Evolutionary conservation across 2,329 filamentous ascomycete species (phyloP), one percentile per base, ranked within the genome.

Genomic region (Fusarium oligoseptatum): DNA sequence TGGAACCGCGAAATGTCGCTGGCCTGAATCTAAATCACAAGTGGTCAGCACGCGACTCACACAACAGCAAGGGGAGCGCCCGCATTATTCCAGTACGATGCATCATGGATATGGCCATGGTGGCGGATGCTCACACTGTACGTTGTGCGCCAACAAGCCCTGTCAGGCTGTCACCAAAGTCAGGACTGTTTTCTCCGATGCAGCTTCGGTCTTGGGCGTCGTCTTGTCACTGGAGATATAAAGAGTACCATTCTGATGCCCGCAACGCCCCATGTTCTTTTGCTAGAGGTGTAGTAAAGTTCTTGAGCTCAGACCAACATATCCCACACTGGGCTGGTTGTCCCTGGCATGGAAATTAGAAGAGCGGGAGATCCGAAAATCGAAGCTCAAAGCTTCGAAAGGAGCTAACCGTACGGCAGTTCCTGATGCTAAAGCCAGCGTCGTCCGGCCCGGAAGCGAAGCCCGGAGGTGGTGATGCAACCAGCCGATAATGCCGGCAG

Each of bases 1-100:
- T 55, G 32, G 32, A 34, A 41, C 20, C 15, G 36, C 34, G 17
- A n/a, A 52, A 52, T 72, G 15, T 55, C 48, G 71, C 57, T 68
- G 71, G 56, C 64, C 71, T 68, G 64, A 63, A 72, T 65, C 50
- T 71, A 34, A 73, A 64, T 73, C 71, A 74, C 61, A 52, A 52
- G 48, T 52, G 52, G 52, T 57, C 29, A 60, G 57, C 57, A 60
- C 57, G 39, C 57, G 34, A 60, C 57, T 60, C 57, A 43, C 57
- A 27, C n/a, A 36, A 36, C 45, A 62, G 45, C 60, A 48, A 62
- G 39, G 27, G 57, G 39, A 22, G 43, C 37, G 37, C 60, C 60
- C 41, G 60, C 60, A 62, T 62, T 62, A 37, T 60, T 60, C 37
- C 24, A 45, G 58, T 48, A 61, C 48, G 43, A 45, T 64, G 43